Evolutionary conservation across 2,329 filamentous ascomycete genomes (phyloP).

Genomic region (Aspergillus proliferans): DNA sequence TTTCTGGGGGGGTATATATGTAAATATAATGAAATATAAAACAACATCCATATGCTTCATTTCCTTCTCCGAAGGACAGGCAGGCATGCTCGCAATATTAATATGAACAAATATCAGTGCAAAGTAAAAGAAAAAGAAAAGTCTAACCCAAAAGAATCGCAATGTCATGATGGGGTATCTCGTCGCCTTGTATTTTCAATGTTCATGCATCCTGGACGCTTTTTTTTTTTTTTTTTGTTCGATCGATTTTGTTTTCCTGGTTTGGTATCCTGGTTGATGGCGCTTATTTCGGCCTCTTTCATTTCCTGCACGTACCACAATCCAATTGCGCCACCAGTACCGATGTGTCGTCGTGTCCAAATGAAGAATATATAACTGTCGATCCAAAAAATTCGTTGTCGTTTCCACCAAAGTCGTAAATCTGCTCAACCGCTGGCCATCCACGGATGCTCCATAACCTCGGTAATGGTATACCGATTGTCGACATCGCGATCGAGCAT

Average conservation of each 20-base stretch:
- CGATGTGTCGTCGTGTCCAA: too few relatives aligned
- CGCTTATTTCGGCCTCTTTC: not conserved
- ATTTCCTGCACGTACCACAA: not conserved
- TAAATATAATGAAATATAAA: too few relatives aligned
- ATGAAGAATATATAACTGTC: too few relatives aligned
- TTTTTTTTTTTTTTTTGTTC: not conserved
- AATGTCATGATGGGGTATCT: not conserved
- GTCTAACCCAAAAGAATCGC: not conserved
- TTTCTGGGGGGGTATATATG: too few relatives aligned
- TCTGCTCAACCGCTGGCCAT: conserved; percentile 23
- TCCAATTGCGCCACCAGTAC: not conserved
- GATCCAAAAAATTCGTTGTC: too few relatives aligned
- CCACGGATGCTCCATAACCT: conserved; percentile 89
- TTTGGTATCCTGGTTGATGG: not conserved
- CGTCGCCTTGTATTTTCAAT: not conserved
- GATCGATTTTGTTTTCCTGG: not conserved
- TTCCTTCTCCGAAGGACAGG: too few relatives aligned
- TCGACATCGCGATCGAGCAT: conserved; percentile 92
- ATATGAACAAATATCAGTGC: too few relatives aligned
- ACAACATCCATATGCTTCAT: too few relatives aligned
- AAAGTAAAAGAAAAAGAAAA: not conserved
- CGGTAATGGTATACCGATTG: conserved; percentile 74
- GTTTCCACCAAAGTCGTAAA: too few relatives aligned
- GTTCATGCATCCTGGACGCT: not conserved
- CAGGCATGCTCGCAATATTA: too few relatives aligned